Conservation (phyloP, 306 rosid genomes). For the Cercis canadensis region DNA sequence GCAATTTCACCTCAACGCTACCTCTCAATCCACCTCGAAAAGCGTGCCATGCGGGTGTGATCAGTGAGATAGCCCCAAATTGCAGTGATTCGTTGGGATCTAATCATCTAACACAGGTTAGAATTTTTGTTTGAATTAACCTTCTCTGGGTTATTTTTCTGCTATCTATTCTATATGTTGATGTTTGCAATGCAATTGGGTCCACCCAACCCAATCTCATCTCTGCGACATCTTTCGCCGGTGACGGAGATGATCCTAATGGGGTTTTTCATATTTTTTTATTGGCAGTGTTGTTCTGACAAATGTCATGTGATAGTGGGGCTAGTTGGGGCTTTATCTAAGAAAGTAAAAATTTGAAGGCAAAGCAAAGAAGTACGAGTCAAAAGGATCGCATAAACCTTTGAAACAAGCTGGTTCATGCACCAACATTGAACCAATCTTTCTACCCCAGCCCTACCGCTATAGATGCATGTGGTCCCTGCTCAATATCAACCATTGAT, state of each 20-base stretch:
- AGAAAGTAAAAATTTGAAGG: constrained; percentile 37
- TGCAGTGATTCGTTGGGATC: constrained; percentile 31
- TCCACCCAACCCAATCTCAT: constrained; percentile 46
- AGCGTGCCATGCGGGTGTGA: constrained; percentile 38
- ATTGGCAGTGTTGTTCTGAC: constrained; percentile 58
- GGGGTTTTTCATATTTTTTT: background rate
- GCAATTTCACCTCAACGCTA: constrained; percentile 47
- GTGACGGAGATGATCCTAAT: constrained; percentile 20
- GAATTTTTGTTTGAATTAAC: background rate
- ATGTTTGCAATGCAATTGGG: constrained; percentile 10
- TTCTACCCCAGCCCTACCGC: constrained; percentile 32
- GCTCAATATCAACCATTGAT: constrained; percentile 38
- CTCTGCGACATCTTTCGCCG: constrained; percentile 36
- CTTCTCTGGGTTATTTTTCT: constrained; percentile 18
- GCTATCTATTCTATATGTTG: background rate
- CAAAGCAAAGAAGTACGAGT: constrained; percentile 41
- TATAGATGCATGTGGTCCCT: constrained; percentile 42
- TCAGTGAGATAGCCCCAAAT: background rate
- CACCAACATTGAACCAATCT: constrained; percentile 49
- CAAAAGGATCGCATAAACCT: constrained; percentile 37
- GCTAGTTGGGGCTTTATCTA: constrained; percentile 47
- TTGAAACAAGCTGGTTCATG: constrained; percentile 51
- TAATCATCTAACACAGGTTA: constrained; percentile 24
- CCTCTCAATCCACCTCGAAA: constrained; percentile 53
- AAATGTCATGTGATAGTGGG: constrained; percentile 81